phyloP scores from a whole-genome alignment of 2,329 filamentous ascomycete genomes.

The Xylaria sp. region DNA sequence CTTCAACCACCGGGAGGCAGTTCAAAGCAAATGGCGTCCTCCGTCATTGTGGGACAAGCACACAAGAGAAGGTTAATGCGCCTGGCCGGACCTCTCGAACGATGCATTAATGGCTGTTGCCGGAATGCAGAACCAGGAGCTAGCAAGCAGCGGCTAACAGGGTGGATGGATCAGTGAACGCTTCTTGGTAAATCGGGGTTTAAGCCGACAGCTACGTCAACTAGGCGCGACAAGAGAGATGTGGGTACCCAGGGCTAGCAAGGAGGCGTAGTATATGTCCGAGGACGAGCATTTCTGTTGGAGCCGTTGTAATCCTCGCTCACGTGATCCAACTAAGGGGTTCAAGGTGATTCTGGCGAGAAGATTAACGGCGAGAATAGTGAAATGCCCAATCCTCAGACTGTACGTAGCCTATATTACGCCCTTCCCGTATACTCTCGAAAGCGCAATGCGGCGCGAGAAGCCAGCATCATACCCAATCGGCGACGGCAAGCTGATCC shows the following conservation, averaged over 20 bases:
- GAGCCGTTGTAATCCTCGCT: constrained; percentile 56
- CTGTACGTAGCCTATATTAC: constrained; percentile 61
- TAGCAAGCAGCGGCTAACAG: constrained; percentile 43
- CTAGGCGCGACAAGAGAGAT: constrained; percentile 43
- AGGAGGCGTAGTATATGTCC: constrained; percentile 52
- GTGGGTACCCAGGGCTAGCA: constrained; percentile 59
- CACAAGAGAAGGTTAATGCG: constrained; percentile 66
- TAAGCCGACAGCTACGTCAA: constrained; percentile 41
- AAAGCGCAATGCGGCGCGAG: constrained; percentile 41
- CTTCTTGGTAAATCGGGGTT: constrained; percentile 40
- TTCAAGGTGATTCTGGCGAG: constrained; percentile 59
- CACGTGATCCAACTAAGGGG: constrained; percentile 42
- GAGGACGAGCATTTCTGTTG: constrained; percentile 60
- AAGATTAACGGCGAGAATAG: constrained; percentile 39
- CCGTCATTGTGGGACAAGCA: constrained; percentile 56
- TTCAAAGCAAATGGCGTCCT: constrained; percentile 61
- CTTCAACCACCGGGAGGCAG: constrained; percentile 48
- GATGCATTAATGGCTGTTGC: constrained; percentile 59
- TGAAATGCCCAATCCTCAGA: constrained; percentile 57
- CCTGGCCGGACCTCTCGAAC: constrained; percentile 64
- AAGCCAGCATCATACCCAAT: constrained; percentile 42
- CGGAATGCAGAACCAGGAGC: constrained; percentile 57
- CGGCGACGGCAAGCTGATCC: constrained; percentile 43
- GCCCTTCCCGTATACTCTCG: constrained; percentile 57
- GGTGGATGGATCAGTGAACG: constrained; percentile 45